A percentile compares a stretch with the other conserved stretches of the same genome.
These are phyloP conservation scores for Plasmodium gaboni DNA, from an alignment of 169 alveolate species.

Conservation along the genomic window DNA sequence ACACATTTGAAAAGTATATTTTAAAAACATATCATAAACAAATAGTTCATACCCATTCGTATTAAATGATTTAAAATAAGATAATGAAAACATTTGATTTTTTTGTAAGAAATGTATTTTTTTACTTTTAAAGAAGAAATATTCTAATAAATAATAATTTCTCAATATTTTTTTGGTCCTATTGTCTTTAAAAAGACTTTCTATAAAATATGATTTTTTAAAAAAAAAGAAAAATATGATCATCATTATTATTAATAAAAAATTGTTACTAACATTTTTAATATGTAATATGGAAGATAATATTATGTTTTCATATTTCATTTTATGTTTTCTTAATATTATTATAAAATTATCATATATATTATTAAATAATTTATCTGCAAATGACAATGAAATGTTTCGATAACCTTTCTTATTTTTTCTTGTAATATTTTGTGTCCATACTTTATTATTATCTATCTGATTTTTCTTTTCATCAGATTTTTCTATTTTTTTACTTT, in stretches of 20 bases:
- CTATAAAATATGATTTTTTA: constrained; percentile 34
- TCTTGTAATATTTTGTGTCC: too few species aligned
- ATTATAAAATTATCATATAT: constrained; percentile 1
- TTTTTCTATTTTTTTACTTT: neutral
- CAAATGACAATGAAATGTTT: neutral
- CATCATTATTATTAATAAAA: constrained; percentile 16
- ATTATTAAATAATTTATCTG: neutral
- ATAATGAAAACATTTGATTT: constrained; percentile 14
- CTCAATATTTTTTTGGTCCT: neutral
- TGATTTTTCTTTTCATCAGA: neutral
- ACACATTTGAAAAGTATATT: constrained; percentile 24
- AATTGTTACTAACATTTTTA: constrained; percentile 1
- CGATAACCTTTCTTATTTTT: too few species aligned
- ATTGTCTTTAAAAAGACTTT: constrained; percentile 3
- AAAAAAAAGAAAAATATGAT: constrained; percentile 37
- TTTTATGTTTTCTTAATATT: neutral
- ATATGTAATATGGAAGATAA: constrained; percentile 18
- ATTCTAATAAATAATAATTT: constrained; percentile 21
- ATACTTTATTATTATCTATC: too few species aligned
- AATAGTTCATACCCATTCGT: constrained; percentile 19
- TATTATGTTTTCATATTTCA: constrained; percentile 11
- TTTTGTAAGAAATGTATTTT: constrained; percentile 5
- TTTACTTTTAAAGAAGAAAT: constrained; percentile 42
- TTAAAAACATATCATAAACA: constrained; percentile 15
- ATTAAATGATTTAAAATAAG: constrained; percentile 35